Percentiles rank a stretch among this genome's conserved stretches.
Conservation (phyloP, 2,329 filamentous ascomycete genomes). For the Phialophora macrospora region DNA sequence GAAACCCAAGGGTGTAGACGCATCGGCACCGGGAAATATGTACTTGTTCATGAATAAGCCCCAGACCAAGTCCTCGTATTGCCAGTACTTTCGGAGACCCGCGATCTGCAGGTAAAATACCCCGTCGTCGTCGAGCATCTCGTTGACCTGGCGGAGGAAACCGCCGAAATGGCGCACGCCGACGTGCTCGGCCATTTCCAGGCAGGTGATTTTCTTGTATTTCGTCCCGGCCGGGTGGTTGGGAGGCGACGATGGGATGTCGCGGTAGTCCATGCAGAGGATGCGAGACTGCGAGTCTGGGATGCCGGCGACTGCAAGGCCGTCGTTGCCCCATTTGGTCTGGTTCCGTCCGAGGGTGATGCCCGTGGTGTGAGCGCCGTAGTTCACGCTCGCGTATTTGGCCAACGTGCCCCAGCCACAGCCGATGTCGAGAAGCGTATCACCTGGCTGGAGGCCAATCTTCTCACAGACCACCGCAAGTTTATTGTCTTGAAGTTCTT, state of each 20-base stretch:
- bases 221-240: slow-evolving; percentile 42
- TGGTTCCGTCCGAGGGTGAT: slow-evolving; percentile 95
- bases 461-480: slow-evolving; percentile 94
- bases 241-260: slow-evolving; percentile 78
- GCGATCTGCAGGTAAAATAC: slow-evolving; percentile 95
- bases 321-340: slow-evolving; percentile 94
- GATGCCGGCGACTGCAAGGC: slow-evolving; percentile 79
- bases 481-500: slow-evolving; percentile 98
- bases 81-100: slow-evolving; percentile 91
- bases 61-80: slow-evolving; percentile 98
- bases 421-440: slow-evolving; percentile 88
- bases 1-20: slow-evolving; percentile 88
- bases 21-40: slow-evolving; percentile 95
- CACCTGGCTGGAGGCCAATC: slow-evolving; percentile 79
- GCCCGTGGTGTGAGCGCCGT: slow-evolving; percentile 82
- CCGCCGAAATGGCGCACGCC: slow-evolving; percentile 83
- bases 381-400: slow-evolving; percentile 90
- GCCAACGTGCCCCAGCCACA: slow-evolving; percentile 98
- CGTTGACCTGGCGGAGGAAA: slow-evolving; percentile 85
- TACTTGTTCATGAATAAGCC: slow-evolving; percentile 99
- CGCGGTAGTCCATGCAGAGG: slow-evolving; percentile 96
- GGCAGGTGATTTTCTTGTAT: slow-evolving; percentile 94
- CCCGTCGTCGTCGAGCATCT: slow-evolving; percentile 96
- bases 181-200: slow-evolving; percentile 99
- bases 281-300: slow-evolving; percentile 87